Conservation (phyloP, 176 grass and related monocot species). For the Coix lacrymajobi region DNA sequence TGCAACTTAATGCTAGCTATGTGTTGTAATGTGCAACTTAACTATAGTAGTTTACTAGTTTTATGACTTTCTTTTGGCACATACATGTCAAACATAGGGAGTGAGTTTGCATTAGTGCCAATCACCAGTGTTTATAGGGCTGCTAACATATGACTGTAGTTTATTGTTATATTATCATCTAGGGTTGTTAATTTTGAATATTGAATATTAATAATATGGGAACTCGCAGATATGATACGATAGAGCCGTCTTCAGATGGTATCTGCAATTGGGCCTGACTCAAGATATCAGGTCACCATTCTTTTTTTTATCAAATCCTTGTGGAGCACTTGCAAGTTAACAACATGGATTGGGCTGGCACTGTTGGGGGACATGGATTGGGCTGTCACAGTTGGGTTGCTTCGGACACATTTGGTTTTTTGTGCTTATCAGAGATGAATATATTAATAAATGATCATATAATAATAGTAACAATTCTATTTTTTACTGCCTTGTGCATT, state of each 20-base stretch:
- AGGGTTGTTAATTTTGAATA: conserved; percentile 39
- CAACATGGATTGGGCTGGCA: conserved; percentile 15
- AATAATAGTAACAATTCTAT: neutral
- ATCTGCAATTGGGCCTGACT: conserved; percentile 63
- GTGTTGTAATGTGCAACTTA: neutral
- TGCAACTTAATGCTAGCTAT: neutral
- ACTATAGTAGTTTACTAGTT: neutral
- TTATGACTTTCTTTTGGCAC: neutral
- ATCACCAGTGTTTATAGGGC: neutral
- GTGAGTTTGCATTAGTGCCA: neutral
- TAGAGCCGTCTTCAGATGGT: conserved; percentile 73
- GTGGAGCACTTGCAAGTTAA: conserved; percentile 42
- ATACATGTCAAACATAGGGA: neutral
- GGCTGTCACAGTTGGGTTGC: neutral
- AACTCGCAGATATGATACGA: conserved; percentile 74
- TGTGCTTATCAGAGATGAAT: neutral
- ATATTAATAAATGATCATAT: neutral
- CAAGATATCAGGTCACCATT: conserved; percentile 60
- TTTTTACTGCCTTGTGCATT: conserved; percentile 1
- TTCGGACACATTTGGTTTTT: conserved; percentile 15
- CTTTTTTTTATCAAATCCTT: conserved; percentile 13
- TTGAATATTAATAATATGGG: conserved; percentile 84
- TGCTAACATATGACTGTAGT: conserved; percentile 29
- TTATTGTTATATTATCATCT: conserved; percentile 19
- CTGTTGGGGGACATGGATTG: neutral